These are phyloP conservation scores for Dryadomyces quercus-mongolicae DNA, from an alignment of 2,329 filamentous ascomycete species.

Conservation along the genomic window DNA sequence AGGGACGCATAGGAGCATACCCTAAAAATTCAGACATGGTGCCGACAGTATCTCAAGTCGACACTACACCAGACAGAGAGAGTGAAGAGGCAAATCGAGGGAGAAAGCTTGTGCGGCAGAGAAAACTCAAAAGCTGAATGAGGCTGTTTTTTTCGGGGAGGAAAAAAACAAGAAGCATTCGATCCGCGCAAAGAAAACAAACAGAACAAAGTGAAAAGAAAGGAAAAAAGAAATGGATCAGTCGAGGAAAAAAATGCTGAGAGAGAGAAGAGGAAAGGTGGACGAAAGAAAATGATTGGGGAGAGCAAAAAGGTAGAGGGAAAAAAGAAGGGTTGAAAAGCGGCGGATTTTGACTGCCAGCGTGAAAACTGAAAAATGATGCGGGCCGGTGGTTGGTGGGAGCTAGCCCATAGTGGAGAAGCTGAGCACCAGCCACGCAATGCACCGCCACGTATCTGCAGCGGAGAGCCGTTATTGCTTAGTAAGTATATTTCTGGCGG, in stretches of 20 bases:
- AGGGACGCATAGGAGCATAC: not conserved
- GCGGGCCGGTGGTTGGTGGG: not conserved
- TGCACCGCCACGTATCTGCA: conserved; percentile 4
- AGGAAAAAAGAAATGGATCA: not conserved
- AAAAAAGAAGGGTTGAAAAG: not conserved
- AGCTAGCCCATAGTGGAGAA: not conserved
- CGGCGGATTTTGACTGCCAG: not conserved
- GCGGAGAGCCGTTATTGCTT: not conserved
- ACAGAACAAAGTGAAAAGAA: not conserved
- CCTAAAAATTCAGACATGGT: conserved; percentile 11
- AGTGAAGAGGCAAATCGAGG: not conserved
- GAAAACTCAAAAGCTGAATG: too few relatives aligned
- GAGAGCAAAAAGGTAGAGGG: not conserved
- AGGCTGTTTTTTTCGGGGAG: not conserved
- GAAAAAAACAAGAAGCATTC: not conserved
- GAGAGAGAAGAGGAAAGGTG: not conserved
- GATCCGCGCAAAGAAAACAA: not conserved
- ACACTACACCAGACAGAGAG: not conserved
- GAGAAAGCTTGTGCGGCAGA: not conserved
- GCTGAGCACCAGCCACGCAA: not conserved
- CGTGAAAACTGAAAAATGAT: not conserved
- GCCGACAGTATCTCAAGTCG: not conserved
- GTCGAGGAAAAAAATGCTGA: not conserved
- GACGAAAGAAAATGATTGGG: not conserved
- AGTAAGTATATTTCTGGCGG: not conserved